Evolutionary conservation across 2,329 filamentous ascomycete genomes (phyloP), one percentile per base, ranked within the genome.

Genomic region (Hymenotorrendiella dingleyae): DNA sequence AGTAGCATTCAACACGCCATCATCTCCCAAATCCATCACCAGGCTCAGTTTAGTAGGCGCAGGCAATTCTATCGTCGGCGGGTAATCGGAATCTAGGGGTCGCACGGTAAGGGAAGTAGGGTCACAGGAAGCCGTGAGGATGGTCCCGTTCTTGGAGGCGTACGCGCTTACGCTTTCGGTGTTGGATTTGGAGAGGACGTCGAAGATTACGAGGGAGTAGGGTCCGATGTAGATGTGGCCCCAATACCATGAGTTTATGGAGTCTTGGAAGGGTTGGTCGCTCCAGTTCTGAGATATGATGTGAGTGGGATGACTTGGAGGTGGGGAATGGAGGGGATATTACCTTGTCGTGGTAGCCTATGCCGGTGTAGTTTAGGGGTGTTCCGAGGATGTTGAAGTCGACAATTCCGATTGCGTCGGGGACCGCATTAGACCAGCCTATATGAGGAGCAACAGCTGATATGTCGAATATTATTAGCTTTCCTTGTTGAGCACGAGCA

Each of bases 281-380:
- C 62, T 62, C 68, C 68, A 71, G 48, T 71, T 71, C 66, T 67
- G 22, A 12, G 6, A 23, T n/a, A 17, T 14, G 4, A 21, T 7
- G 10, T 34, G 20, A 34, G 32, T 21, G n/a, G 6, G 17, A 21
- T 21, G 6, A 24, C 11, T 20, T 9, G n/a, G 9, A 8, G 19
- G 14, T 27, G 20, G 8, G 10, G 6, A 6, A 24, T n/a, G n/a
- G 6, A 12, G 36, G n/a, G 24, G 19, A 29, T 36, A 36, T 11
- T 45, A 64, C 63, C 54, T 69, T 71, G 47, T 72, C 69, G 49
- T 71, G 68, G 49, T 71, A 71, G 2, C 61, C 69, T 1, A 57
- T 40, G 1, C 68, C 68, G 5, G 54, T 50, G 45, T 67, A 68
- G 5, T 42, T 42, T 12, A 68, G 19, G 11, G 26, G 24, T 21